These are phyloP conservation scores for Silene uniflora DNA, from an alignment of 148 eudicot species.

Conservation along the genomic window DNA sequence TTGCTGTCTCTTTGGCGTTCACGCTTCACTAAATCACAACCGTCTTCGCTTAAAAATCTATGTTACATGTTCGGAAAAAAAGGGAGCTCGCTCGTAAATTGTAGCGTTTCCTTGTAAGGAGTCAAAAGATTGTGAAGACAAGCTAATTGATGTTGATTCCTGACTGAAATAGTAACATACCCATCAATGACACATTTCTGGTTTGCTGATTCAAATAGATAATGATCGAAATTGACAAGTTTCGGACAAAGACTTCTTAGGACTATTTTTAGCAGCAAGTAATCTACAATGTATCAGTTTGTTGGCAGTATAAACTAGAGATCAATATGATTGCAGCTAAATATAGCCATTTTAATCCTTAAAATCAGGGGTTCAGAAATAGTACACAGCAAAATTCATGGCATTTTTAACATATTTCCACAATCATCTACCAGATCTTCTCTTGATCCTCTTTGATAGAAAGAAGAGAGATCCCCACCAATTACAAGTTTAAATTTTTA, in stretches of 20 bases:
- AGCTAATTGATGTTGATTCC: too few relatives aligned
- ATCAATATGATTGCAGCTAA: constrained; percentile 11
- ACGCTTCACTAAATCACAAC: too few relatives aligned
- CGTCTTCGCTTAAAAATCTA: too few relatives aligned
- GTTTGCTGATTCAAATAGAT: not conserved
- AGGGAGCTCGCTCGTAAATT: too few relatives aligned
- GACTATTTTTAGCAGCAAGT: constrained; percentile 2
- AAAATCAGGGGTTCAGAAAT: constrained; percentile 16
- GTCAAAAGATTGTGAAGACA: too few relatives aligned
- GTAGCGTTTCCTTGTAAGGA: too few relatives aligned
- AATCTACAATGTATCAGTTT: not conserved
- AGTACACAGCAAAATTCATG: constrained; percentile 23
- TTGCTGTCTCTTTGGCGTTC: too few relatives aligned
- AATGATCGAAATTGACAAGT: not conserved
- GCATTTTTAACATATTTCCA: constrained; percentile 16
- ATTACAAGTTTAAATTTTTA: constrained; percentile 6
- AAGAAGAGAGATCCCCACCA: constrained; percentile 5
- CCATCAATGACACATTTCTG: not conserved
- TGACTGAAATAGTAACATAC: too few relatives aligned
- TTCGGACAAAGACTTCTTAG: not conserved
- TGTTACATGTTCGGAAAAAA: too few relatives aligned
- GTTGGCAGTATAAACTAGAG: not conserved
- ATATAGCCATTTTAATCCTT: constrained; percentile 14
- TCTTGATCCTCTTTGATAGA: constrained; percentile 12
- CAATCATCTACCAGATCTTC: not conserved